Conservation (phyloP, 2,329 filamentous ascomycete species). For the Cercospora sojina region DNA sequence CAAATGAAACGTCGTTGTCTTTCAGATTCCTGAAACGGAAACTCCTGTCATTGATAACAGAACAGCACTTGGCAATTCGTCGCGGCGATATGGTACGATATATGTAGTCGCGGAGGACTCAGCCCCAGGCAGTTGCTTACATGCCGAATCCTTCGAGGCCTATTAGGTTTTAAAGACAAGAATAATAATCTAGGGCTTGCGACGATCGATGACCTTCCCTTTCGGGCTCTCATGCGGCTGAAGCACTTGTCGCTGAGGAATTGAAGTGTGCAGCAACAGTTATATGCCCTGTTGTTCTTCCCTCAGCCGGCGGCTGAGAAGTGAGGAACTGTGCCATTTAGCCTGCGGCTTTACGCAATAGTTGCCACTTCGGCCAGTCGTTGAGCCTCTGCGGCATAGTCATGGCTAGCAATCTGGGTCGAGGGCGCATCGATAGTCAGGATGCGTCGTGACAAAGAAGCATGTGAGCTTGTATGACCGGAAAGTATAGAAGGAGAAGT, state of each 20-base stretch:
- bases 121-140: not conserved
- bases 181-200: not conserved
- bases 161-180: not conserved
- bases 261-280: not conserved
- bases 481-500: too few species aligned
- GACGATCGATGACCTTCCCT: not conserved
- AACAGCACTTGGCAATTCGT: not conserved
- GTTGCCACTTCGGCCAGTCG: not conserved
- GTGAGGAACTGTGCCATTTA: not conserved
- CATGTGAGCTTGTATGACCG: too few species aligned
- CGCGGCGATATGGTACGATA: not conserved
- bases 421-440: not conserved
- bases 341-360: not conserved
- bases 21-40: not conserved
- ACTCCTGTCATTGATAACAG: not conserved
- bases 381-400: not conserved
- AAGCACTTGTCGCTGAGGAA: not conserved
- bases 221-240: not conserved
- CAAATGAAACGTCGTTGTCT: not conserved
- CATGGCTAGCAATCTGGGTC: not conserved
- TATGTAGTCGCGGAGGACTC: not conserved
- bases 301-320: not conserved
- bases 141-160: not conserved
- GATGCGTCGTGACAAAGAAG: too few species aligned
- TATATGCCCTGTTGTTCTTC: not conserved